phyloP scores from a whole-genome alignment of 345 rosid species.

The Eucalyptus pumila region DNA sequence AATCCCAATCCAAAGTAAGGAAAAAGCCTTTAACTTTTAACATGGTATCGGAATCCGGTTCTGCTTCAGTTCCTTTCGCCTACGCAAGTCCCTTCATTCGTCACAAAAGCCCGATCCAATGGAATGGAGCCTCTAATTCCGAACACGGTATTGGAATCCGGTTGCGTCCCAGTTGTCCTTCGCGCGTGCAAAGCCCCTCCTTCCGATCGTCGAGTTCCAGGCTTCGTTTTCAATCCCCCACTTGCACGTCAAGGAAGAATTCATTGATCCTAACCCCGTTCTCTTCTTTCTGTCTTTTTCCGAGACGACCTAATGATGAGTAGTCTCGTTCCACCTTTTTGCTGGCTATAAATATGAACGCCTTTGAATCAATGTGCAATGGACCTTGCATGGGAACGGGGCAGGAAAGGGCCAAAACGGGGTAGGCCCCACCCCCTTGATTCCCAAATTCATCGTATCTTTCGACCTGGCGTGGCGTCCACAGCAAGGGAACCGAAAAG shows the following conservation, averaged over 20 bases:
- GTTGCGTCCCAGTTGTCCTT: neutral
- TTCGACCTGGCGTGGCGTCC: neutral
- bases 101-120: neutral
- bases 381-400: neutral
- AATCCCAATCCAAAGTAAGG: neutral
- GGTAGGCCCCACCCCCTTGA: neutral
- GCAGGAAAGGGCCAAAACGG: neutral
- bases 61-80: neutral
- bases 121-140: too few relatives aligned
- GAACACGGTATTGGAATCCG: neutral
- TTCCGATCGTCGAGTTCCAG: rapidly evolving
- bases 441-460: neutral
- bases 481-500: neutral
- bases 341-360: neutral
- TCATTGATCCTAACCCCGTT: neutral
- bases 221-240: neutral
- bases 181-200: neutral
- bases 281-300: neutral
- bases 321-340: neutral
- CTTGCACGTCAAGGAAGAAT: neutral
- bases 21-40: rapidly evolving
- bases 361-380: neutral
- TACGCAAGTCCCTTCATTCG: rapidly evolving
- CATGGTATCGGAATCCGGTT: neutral
- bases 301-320: neutral